A percentile compares a stretch with the other conserved stretches of the same genome.
phyloP scores from a whole-genome alignment of 495 filamentous ascomycete species.

The Penicillium fimorum region DNA sequence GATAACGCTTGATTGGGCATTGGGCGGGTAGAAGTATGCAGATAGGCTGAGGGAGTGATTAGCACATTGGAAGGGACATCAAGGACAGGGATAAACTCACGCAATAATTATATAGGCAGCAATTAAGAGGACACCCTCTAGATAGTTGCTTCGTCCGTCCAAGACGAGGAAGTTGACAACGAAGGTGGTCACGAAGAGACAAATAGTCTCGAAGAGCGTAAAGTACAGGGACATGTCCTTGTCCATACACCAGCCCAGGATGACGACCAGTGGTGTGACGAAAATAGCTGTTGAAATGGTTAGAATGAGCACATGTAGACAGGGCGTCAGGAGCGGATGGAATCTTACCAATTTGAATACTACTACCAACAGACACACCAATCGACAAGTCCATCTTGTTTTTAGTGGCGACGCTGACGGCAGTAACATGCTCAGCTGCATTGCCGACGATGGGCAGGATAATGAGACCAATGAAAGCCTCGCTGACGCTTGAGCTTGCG shows the following conservation, averaged over 20 bases:
- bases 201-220: conserved; percentile 87
- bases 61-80: neutral
- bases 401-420: conserved; percentile 82
- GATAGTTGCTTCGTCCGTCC: conserved; percentile 84
- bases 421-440: conserved; percentile 88
- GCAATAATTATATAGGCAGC: conserved; percentile 69
- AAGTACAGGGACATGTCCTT: conserved; percentile 89
- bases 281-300: conserved; percentile 65
- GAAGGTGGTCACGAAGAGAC: conserved; percentile 80
- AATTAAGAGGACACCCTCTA: conserved; percentile 79
- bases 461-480: conserved; percentile 86
- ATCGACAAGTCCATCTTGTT: conserved; percentile 97
- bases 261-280: conserved; percentile 82
- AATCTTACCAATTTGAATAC: conserved; percentile 64
- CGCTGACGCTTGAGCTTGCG: conserved; percentile 58
- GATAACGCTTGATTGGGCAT: conserved; percentile 25
- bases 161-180: conserved; percentile 87
- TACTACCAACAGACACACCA: conserved; percentile 82
- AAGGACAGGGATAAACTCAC: conserved; percentile 18
- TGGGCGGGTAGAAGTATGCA: conserved; percentile 40
- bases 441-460: conserved; percentile 90
- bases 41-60: conserved; percentile 26
- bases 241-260: conserved; percentile 82
- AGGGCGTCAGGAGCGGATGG: neutral
- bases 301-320: conserved; percentile 2